Base-by-base conservation (phyloP, 208 protist species). In the Naegleria fowleri region DNA sequence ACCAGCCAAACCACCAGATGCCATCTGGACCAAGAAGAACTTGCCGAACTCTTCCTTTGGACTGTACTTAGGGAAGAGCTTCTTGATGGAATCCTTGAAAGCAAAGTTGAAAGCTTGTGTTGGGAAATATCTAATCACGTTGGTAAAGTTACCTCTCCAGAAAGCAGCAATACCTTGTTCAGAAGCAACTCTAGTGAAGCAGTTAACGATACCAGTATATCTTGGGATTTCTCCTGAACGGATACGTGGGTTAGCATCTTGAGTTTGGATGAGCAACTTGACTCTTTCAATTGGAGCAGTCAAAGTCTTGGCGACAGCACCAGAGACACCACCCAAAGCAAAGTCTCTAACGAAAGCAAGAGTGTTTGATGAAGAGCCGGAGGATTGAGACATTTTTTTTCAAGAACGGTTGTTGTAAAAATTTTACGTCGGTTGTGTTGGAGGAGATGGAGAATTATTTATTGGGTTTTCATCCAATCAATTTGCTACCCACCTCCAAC, bases 81-180 rank as follows among this genome's bases (percentile, higher is more conserved):
- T 92, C 94, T 98, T 99, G 95, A 98, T 96, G 89, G 93, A 92
- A 90, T 99, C 98, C 95, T 99, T 99, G 96, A 99, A 99, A 83
- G 97, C 96, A 91, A 99, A 98, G 97, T 99, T 99, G 85, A 99
- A 95, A 39, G 98, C 98, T 95, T 99, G 98, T 58, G 98, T 99
- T 88, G 98, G 98, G 95, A 99, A 98, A 96, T 99, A 99, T 89
- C 98, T 96, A 90, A 99, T 93, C 25, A 98, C 94, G 94, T 99
- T 99, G 58, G 97, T 96, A 33, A 97, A 90, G 96, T 99, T 99
- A 89, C 98, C 98, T 92, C 98, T 96, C 98, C 98, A 99, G 91
- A 99, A 97, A 40, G 98, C 91, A 58, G 92, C 92, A 55, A 99
- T 83, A 92, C 98, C 98, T 95, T 99, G 94, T 91, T 98, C 97